These are phyloP conservation scores for Coemansia sp. DNA, from an alignment of 192 early-diverging fungal species.

Conservation along the genomic window DNA sequence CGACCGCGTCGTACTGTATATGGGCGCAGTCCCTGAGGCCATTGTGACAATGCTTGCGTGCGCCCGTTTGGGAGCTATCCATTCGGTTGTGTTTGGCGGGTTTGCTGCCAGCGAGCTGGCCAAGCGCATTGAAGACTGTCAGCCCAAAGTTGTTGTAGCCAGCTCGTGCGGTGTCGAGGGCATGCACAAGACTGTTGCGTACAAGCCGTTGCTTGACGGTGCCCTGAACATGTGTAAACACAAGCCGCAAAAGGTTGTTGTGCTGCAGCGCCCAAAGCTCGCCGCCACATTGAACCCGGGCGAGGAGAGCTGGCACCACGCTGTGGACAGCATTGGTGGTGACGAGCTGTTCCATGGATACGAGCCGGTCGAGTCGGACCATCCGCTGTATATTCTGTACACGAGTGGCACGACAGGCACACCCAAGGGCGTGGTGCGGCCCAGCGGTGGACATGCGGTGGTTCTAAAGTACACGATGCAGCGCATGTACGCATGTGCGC, in stretches of 20 bases:
- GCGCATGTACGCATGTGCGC: constrained; percentile 66
- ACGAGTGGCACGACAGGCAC: constrained; percentile 76
- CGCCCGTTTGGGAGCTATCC: constrained; percentile 76
- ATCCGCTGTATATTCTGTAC: constrained; percentile 84
- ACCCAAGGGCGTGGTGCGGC: constrained; percentile 67
- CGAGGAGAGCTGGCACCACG: constrained; percentile 29
- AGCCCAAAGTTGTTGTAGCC: constrained; percentile 72
- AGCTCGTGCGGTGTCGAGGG: constrained; percentile 82
- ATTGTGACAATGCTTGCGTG: constrained; percentile 83
- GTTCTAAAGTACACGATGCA: constrained; percentile 68
- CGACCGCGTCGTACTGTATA: constrained; percentile 78
- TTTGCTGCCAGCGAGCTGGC: constrained; percentile 73
- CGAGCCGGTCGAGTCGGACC: constrained; percentile 60
- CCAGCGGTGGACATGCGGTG: constrained; percentile 72
- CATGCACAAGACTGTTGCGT: constrained; percentile 63
- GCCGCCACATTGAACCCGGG: constrained; percentile 50
- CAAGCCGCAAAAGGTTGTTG: constrained; percentile 52
- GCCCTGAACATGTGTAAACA: constrained; percentile 60
- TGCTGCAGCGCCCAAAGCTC: constrained; percentile 67
- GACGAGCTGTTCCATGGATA: constrained; percentile 60
- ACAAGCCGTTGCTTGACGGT: constrained; percentile 74
- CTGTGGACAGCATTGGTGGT: constrained; percentile 39
- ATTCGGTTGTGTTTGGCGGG: constrained; percentile 83
- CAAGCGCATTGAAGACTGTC: constrained; percentile 80
- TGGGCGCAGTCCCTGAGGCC: constrained; percentile 81